Base-by-base conservation (phyloP, 768 basidiomycete species). In the Mrakia blollopis region DNA sequence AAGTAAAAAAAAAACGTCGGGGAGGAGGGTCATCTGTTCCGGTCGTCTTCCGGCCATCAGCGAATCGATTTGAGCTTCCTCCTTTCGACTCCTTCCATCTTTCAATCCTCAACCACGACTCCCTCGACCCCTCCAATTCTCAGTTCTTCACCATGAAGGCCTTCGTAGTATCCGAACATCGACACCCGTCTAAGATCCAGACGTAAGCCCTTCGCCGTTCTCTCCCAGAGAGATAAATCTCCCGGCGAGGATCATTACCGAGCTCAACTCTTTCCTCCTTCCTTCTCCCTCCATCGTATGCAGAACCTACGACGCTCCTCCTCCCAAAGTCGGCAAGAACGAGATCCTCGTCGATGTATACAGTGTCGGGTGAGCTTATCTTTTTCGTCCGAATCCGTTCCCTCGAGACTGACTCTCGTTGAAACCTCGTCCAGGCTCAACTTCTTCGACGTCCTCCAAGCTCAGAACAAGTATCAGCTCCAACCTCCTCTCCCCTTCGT, bases 401-500 rank as follows among this genome's bases (percentile, higher is more conserved):
- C n/a, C n/a, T n/a, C n/a, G n/a, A n/a, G 81, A 75, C 74, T 54
- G 52, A 54, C 52, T 82, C 80, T 57, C 52, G 54, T 11, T 10
- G 5, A 14, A n/a, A n/a, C n/a, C n/a, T 18, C 18, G 28, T 32
- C 41, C 18, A 73, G 72, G 8, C 35, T 63, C 21, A 74, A 74
- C 61, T 74, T 74, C 61, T 74, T 74, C 54, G 73, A 74, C 39
- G 73, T 74, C 79, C 85, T 96, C 37, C 93, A 94, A 85, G 86
- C 89, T 0, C 92, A 94, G 83, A 94, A 94, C 68, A 94, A 92
- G 85, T 91, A 96, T 82, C 94, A 96, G 81, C 82, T 80, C 73
- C 90, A 94, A 81, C 93, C 92, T 0, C 88, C 91, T 0, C 86
- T 93, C 54, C 95, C 95, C 0, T 97, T 95, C 84, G 86, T 89